Base-by-base conservation (phyloP, 768 basidiomycete genomes). In the Amanita pallidorosea region DNA sequence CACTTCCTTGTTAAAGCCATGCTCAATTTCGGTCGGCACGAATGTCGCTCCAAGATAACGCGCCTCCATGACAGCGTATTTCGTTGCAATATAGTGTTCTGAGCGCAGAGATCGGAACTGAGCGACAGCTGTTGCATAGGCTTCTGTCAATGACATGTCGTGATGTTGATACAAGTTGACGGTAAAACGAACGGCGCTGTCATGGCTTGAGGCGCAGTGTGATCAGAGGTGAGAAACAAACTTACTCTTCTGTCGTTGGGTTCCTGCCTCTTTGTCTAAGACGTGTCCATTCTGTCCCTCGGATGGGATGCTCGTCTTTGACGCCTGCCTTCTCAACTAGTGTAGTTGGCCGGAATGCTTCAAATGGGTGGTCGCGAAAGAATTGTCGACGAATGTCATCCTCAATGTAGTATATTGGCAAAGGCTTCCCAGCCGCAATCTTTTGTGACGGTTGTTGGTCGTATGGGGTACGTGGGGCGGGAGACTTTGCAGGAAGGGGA, bases 341-440 rank as follows among this genome's bases (percentile, higher is more conserved):
- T 9, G 77, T 81, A 7, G 73, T 72, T 2, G 91, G 81, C 38
- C 94, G 75, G 66, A 94, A 88, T 2, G 91, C 85, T 68, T 99
- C 94, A 61, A 96, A 96, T 6, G 96, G 93, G 63, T 96, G 94
- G 70, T 99, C 96, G 37, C 74, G 72, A 72, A 94, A 98, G 74
- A 99, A 98, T 63, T 89, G 88, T 49, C 80, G 74, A 33, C 96
- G 81, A 52, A 98, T 70, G 54, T 77, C 73, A 64, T 99, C 96
- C 62, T 95, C 91, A 36, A 86, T 53, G 62, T 93, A 96, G 49
- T 72, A 71, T 46, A 98, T 75, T 9, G 77, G 75, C 43, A 76
- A 54, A 0, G 86, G 83, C 23, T 69, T 72, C 25, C 57, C 52
- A 5, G 62, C 56, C 38, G 60, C 49, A 8, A 59, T 38, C 35